Conservation (phyloP, 73 alveolate species). For the Effrenium voratum region DNA sequence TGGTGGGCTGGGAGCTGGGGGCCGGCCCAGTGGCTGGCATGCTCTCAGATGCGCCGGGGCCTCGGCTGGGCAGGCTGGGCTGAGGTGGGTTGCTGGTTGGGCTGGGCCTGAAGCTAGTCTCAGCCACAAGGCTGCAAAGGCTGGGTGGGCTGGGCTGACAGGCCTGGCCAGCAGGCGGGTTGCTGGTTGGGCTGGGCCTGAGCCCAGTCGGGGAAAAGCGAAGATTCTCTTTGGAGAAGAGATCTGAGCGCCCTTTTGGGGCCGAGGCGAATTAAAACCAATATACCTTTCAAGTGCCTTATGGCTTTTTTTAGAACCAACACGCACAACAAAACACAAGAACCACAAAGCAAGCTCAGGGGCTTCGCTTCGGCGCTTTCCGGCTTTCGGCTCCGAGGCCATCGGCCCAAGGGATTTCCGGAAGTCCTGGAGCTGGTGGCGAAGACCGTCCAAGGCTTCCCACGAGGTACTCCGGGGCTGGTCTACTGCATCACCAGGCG, state of each 20-base stretch:
- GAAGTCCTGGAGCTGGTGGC: constrained; percentile 94
- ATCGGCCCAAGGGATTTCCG: constrained; percentile 70
- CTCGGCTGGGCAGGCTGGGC: no score
- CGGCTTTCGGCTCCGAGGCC: constrained; percentile 12
- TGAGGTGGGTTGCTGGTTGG: neutral
- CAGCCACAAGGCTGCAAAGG: neutral
- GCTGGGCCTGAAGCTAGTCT: neutral
- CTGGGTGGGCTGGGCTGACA: neutral
- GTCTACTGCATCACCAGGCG: constrained; percentile 96
- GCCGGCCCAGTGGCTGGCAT: no score
- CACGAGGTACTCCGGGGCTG: constrained; percentile 95
- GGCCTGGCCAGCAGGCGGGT: neutral
- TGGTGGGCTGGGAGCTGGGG: no score
- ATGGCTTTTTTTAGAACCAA: no score
- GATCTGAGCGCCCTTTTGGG: neutral
- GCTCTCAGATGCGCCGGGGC: no score
- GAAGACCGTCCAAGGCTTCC: constrained; percentile 94
- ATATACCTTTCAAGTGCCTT: no score
- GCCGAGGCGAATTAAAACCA: no score
- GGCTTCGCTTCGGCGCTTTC: no score
- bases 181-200: neutral
- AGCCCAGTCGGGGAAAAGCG: no score
- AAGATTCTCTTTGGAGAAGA: neutral
- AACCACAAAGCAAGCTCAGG: no score
- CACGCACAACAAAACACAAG: no score